Evolutionary conservation across 805 yeast genomes (phyloP).

Genomic region (Lachancea lanzarotensis): DNA sequence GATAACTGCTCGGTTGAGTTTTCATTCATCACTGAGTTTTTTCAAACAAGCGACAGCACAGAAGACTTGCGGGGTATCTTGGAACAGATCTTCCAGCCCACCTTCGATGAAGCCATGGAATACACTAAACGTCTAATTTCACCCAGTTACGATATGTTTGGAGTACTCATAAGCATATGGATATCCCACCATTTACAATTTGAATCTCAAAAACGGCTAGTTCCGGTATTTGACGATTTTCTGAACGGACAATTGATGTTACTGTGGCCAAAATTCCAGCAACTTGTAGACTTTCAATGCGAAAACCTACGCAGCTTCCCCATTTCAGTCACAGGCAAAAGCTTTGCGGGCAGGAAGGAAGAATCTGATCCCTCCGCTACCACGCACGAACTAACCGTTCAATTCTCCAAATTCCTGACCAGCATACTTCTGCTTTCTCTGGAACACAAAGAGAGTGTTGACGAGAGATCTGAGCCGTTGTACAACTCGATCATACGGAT

Average conservation of each 20-base stretch:
- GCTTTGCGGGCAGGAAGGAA: conserved; percentile 23
- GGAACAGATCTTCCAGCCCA: conserved; percentile 46
- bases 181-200: conserved; percentile 58
- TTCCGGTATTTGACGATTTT: conserved; percentile 63
- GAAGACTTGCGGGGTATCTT: conserved; percentile 41
- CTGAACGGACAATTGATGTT: conserved; percentile 56
- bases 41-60: conserved; percentile 40
- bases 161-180: conserved; percentile 68
- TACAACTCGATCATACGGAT: conserved; percentile 61
- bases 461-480: conserved; percentile 57
- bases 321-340: conserved; percentile 28
- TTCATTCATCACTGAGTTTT: conserved; percentile 65
- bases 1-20: conserved; percentile 78
- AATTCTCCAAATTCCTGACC: conserved; percentile 64
- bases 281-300: conserved; percentile 69
- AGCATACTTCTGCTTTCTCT: conserved; percentile 58
- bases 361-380: conserved; percentile 29
- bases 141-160: conserved; percentile 63
- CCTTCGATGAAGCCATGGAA: conserved; percentile 43
- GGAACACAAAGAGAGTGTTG: conserved; percentile 27
- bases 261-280: conserved; percentile 85
- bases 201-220: conserved; percentile 59
- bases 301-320: conserved; percentile 54
- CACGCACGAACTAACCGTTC: conserved; percentile 69
- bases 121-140: conserved; percentile 39